A percentile compares a stretch with the other conserved stretches of the same genome.
Conservation (phyloP, 345 rosid genomes). For the Ricinus communis region DNA sequence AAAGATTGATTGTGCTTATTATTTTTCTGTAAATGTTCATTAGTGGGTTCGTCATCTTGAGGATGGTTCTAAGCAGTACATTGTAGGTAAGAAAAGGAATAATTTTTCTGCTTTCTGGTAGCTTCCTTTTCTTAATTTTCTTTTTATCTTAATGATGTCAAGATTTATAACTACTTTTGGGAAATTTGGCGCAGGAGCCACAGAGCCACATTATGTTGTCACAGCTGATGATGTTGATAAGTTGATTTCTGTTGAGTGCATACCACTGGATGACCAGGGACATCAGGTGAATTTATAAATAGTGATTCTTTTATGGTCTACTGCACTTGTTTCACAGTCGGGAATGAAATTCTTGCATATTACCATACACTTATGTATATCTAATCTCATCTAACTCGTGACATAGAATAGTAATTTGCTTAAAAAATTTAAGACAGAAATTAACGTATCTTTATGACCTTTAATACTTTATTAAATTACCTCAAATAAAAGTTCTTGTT, state of each 20-base stretch:
- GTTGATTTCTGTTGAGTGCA: slow-evolving; percentile 94
- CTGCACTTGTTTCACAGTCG: slow-evolving; percentile 4
- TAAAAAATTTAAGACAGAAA: too few species aligned
- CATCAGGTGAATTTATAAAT: slow-evolving; percentile 57
- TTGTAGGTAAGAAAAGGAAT: slow-evolving; percentile 63
- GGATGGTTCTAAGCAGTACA: slow-evolving; percentile 89
- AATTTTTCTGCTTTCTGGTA: neutral
- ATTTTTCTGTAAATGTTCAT: too few species aligned
- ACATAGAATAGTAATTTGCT: too few species aligned
- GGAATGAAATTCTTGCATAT: neutral
- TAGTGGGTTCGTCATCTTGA: slow-evolving; percentile 99
- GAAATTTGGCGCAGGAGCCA: slow-evolving; percentile 63
- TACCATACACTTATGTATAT: too few species aligned
- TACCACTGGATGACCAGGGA: slow-evolving; percentile 97
- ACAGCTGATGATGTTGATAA: slow-evolving; percentile 99
- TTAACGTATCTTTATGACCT: too few species aligned
- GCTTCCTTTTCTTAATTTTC: neutral
- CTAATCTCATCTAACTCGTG: too few species aligned
- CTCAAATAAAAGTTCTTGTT: too few species aligned
- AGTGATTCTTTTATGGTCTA: slow-evolving; percentile 9
- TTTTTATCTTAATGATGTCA: neutral
- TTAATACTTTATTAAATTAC: too few species aligned
- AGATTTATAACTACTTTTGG: neutral
- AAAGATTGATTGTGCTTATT: too few species aligned
- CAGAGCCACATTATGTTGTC: slow-evolving; percentile 92